Percentiles rank a stretch among this genome's conserved stretches.
Evolutionary conservation across 2,329 filamentous ascomycete genomes (phyloP).

Genomic region (Lecanicillium sp.): DNA sequence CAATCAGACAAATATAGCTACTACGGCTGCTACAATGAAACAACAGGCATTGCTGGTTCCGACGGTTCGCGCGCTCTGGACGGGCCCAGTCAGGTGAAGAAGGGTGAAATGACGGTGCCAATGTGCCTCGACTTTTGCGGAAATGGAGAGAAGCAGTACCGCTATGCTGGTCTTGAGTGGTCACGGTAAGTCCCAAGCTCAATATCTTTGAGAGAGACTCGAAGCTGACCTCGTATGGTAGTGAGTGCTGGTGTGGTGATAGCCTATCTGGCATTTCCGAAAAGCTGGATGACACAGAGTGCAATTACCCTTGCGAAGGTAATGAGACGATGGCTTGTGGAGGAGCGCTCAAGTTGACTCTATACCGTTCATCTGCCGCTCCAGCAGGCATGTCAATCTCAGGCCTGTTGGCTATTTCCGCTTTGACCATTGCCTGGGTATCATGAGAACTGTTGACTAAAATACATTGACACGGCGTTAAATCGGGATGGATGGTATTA

Average conservation of each 20-base stretch:
- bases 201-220: not conserved
- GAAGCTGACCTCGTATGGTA: slow-evolving; percentile 13
- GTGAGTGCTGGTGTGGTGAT: slow-evolving; percentile 53
- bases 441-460: no score
- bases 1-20: slow-evolving; percentile 35
- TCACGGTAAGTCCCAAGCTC: slow-evolving; percentile 25
- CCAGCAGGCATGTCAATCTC: not conserved
- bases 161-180: slow-evolving; percentile 48
- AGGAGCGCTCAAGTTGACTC: slow-evolving; percentile 38
- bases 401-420: slow-evolving; percentile 5
- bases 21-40: slow-evolving; percentile 52
- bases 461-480: no score
- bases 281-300: slow-evolving; percentile 37
- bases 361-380: slow-evolving; percentile 27
- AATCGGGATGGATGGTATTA: no score
- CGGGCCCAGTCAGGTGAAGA: slow-evolving; percentile 29
- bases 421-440: slow-evolving; percentile 4
- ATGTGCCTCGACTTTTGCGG: slow-evolving; percentile 43
- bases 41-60: slow-evolving; percentile 33
- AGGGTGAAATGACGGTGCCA: slow-evolving; percentile 42
- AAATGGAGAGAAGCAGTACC: slow-evolving; percentile 27
- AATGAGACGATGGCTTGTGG: slow-evolving; percentile 44
- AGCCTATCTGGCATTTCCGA: slow-evolving; percentile 37
- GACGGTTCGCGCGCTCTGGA: slow-evolving; percentile 39
- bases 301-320: slow-evolving; percentile 45